A percentile compares a stretch with the other conserved stretches of the same genome.
Conservation (phyloP, 1,284 basidiomycete genomes). For the Microbotryum silenes-acaulis region DNA sequence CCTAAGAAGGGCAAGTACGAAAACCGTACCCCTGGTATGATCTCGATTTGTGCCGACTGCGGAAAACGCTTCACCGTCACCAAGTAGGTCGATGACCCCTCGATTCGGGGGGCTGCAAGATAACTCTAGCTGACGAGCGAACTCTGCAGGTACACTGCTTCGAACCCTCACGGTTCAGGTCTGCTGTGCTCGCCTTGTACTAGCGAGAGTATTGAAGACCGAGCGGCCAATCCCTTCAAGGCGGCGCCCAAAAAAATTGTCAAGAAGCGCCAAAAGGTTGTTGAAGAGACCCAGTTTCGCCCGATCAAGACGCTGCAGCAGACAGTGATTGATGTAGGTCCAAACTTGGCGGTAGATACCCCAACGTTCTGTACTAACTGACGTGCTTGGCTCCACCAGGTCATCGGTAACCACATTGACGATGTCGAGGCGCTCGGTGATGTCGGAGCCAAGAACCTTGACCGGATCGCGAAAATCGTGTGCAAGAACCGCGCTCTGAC, state of each 20-base stretch:
- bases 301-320: slow-evolving; percentile 28
- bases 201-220: slow-evolving; percentile 29
- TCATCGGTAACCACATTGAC: slow-evolving; percentile 78
- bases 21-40: slow-evolving; percentile 55
- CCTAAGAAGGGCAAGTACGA: slow-evolving; percentile 28
- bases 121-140: not conserved
- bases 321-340: slow-evolving; percentile 22
- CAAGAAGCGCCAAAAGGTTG: slow-evolving; percentile 22
- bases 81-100: slow-evolving; percentile 49
- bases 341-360: not conserved
- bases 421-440: slow-evolving; percentile 84
- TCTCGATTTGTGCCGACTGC: slow-evolving; percentile 75
- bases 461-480: slow-evolving; percentile 74
- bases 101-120: not conserved
- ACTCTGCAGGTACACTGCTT: slow-evolving; percentile 23
- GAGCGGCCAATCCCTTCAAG: slow-evolving; percentile 6
- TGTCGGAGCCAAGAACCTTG: slow-evolving; percentile 70
- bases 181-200: slow-evolving; percentile 34
- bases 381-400: slow-evolving; percentile 44
- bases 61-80: slow-evolving; percentile 72
- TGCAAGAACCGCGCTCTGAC: slow-evolving; percentile 77
- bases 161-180: slow-evolving; percentile 27
- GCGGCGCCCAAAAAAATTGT: slow-evolving; percentile 10
- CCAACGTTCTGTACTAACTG: not conserved
- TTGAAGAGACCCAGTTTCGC: slow-evolving; percentile 18